Conservation (phyloP, 139 green algal genomes). For the Chlamydomonas applanata region DNA sequence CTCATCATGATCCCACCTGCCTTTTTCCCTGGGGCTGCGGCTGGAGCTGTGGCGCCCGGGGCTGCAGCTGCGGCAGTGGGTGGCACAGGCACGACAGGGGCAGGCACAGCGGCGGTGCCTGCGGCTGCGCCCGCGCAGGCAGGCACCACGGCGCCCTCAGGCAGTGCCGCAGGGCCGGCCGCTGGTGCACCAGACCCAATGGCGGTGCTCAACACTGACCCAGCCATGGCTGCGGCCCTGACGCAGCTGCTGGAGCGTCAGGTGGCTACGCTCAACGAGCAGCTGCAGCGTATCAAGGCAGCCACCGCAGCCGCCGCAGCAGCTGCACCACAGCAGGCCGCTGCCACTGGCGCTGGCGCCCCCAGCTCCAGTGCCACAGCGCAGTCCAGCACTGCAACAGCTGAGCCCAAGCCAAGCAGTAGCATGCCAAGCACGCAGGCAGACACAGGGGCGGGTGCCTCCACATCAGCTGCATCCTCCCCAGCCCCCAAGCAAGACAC, state of each 20-base stretch:
- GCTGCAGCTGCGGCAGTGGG: not conserved
- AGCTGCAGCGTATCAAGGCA: slow-evolving; percentile 8
- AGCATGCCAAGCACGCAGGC: too few species aligned
- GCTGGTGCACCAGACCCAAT: too few species aligned
- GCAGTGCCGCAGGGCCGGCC: not conserved
- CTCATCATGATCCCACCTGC: slow-evolving; percentile 2
- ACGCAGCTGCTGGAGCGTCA: not conserved
- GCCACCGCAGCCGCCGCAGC: not conserved
- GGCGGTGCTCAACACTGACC: not conserved
- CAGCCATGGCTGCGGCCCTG: not conserved
- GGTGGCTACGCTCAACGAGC: not conserved
- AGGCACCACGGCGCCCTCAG: not conserved
- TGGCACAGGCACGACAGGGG: not conserved
- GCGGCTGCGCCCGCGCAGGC: not conserved
- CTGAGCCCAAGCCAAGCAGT: too few species aligned
- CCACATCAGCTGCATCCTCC: too few species aligned
- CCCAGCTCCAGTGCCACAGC: too few species aligned
- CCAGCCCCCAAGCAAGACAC: too few species aligned
- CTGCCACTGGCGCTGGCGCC: too few species aligned
- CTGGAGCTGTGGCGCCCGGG: not conserved
- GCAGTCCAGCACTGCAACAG: too few species aligned
- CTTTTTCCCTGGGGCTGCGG: not conserved
- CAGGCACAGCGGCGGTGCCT: not conserved
- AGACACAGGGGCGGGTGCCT: too few species aligned
- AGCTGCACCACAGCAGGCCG: too few species aligned